Evolutionary conservation across 768 basidiomycete species (phyloP).

Genomic region (Rhizopogon vesiculosus): DNA sequence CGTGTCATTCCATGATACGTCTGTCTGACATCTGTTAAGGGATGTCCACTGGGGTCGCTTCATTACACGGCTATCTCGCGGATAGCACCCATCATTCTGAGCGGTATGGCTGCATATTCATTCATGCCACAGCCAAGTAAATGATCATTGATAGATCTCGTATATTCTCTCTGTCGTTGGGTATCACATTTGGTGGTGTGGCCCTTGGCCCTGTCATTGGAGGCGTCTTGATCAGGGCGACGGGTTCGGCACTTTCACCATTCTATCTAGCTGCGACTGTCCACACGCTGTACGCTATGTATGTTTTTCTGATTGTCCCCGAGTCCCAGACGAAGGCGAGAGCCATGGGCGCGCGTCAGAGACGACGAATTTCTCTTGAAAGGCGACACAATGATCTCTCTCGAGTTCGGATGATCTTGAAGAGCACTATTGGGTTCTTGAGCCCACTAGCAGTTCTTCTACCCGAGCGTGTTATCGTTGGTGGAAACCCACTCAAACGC

Average conservation of each 20-base stretch:
- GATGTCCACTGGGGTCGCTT: too few species aligned
- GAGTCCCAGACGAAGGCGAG: conserved; percentile 64
- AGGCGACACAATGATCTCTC: conserved; percentile 4
- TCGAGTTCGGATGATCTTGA: conserved; percentile 19
- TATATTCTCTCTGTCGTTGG: conserved; percentile 59
- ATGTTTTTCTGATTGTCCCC: conserved; percentile 61
- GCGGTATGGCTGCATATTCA: conserved; percentile 36
- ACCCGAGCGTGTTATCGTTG: conserved; percentile 31
- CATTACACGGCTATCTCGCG: conserved; percentile 61
- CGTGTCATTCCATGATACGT: too few species aligned
- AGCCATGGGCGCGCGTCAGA: conserved; percentile 26
- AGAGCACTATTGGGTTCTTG: conserved; percentile 56
- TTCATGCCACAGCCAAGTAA: neutral
- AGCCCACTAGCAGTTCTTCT: conserved; percentile 65
- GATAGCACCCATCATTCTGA: conserved; percentile 55
- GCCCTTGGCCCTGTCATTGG: conserved; percentile 76
- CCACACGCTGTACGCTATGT: conserved; percentile 44
- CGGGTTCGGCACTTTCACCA: conserved; percentile 51
- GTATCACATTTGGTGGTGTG: conserved; percentile 67
- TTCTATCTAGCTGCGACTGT: conserved; percentile 62
- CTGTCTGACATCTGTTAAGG: too few species aligned
- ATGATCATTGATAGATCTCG: conserved; percentile 42
- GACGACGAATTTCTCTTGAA: conserved; percentile 1
- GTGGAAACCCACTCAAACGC: conserved; percentile 35
- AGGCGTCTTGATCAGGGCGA: conserved; percentile 54